These are phyloP conservation scores for Amanita phalloides DNA, from an alignment of 768 basidiomycete species.

Conservation along the genomic window DNA sequence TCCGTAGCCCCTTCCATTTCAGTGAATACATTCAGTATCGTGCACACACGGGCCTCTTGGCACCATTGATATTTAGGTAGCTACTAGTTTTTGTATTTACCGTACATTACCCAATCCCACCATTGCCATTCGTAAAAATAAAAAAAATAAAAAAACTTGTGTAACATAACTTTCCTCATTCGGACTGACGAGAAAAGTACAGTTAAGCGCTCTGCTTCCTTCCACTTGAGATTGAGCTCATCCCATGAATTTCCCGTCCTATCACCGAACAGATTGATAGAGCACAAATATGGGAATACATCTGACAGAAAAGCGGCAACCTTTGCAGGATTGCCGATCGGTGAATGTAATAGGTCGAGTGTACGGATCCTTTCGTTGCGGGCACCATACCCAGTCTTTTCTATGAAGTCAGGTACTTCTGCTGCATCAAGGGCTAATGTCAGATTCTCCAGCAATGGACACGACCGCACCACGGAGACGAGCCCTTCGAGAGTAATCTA, in stretches of 20 bases:
- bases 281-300: neutral
- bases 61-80: too few species aligned
- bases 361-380: neutral
- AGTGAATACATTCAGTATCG: too few species aligned
- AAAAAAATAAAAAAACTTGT: too few species aligned
- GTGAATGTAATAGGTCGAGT: neutral
- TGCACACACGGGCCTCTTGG: too few species aligned
- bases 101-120: too few species aligned
- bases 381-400: neutral
- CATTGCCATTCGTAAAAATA: too few species aligned
- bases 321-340: neutral
- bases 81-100: too few species aligned
- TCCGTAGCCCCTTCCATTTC: too few species aligned
- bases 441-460: neutral
- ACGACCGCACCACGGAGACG: neutral
- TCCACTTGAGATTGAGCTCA: neutral
- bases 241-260: neutral
- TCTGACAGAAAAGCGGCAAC: conserved; percentile 2
- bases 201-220: neutral
- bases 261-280: neutral
- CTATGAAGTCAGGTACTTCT: too few species aligned
- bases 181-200: neutral
- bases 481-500: neutral
- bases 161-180: neutral
- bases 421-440: neutral